Evolutionary conservation across 169 alveolate species (phyloP).

Genomic region (Eimeria brunetti): DNA sequence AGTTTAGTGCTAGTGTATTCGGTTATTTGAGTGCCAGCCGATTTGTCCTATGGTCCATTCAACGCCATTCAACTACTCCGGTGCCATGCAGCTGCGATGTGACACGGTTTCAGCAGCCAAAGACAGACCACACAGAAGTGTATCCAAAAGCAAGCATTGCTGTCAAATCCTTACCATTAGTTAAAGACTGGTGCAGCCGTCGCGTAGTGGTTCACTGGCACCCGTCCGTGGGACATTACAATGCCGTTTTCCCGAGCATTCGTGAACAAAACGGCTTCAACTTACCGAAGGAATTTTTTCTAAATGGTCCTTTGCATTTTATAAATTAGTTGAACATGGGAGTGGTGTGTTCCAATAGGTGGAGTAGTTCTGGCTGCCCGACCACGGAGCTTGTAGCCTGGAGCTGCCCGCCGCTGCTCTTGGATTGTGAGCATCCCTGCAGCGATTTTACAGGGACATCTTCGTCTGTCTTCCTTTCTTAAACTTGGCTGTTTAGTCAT

Average conservation of each 20-base stretch:
- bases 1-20: not conserved
- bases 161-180: not conserved
- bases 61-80: not conserved
- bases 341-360: not conserved
- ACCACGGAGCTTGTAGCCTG: not conserved
- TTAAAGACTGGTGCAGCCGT: not conserved
- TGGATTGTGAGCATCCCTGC: not conserved
- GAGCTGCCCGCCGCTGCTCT: conserved; percentile 11
- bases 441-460: not conserved
- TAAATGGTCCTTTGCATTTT: not conserved
- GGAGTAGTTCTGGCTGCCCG: not conserved
- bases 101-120: not conserved
- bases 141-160: not conserved
- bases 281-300: not conserved
- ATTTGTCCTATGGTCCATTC: not conserved
- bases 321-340: not conserved
- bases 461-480: not conserved
- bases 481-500: not conserved
- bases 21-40: not conserved
- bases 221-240: not conserved
- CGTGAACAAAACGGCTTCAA: not conserved
- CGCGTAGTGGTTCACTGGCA: not conserved
- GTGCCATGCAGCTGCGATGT: not conserved
- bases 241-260: not conserved
- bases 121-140: not conserved